Evolutionary conservation across 2,329 filamentous ascomycete species (phyloP).

Genomic region (Orbilia brochopaga): DNA sequence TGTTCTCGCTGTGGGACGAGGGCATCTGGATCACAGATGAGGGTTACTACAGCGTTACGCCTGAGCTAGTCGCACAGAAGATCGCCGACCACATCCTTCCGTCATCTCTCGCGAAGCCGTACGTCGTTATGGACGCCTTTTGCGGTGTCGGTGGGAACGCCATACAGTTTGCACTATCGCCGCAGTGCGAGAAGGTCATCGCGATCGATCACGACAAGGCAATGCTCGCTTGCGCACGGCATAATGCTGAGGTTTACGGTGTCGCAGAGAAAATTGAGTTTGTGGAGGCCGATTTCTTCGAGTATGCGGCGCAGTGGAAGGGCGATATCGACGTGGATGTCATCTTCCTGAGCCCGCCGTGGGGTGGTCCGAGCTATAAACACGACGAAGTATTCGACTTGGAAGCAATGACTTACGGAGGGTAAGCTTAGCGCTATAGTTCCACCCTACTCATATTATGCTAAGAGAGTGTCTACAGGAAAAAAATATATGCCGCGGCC

Average conservation of each 20-base stretch:
- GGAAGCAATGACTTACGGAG: constrained; percentile 71
- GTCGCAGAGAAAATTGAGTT: constrained; percentile 80
- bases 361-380: constrained; percentile 73
- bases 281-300: constrained; percentile 85
- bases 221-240: constrained; percentile 85
- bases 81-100: constrained; percentile 61
- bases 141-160: constrained; percentile 90
- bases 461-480: constrained; percentile 68
- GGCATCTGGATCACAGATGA: constrained; percentile 90
- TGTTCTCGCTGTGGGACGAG: constrained; percentile 86
- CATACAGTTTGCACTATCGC: constrained; percentile 87
- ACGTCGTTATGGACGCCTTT: constrained; percentile 83
- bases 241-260: constrained; percentile 86
- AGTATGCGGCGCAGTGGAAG: constrained; percentile 62
- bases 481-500: constrained; percentile 67
- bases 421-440: constrained; percentile 13
- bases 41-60: constrained; percentile 96
- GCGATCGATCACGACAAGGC: constrained; percentile 83
- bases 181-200: constrained; percentile 80
- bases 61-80: constrained; percentile 86
- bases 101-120: constrained; percentile 57
- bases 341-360: constrained; percentile 67
- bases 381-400: constrained; percentile 78
- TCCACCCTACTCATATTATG: not conserved
- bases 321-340: constrained; percentile 59